Conservation (phyloP, 2,329 filamentous ascomycete species). For the Alternaria ethzedia region DNA sequence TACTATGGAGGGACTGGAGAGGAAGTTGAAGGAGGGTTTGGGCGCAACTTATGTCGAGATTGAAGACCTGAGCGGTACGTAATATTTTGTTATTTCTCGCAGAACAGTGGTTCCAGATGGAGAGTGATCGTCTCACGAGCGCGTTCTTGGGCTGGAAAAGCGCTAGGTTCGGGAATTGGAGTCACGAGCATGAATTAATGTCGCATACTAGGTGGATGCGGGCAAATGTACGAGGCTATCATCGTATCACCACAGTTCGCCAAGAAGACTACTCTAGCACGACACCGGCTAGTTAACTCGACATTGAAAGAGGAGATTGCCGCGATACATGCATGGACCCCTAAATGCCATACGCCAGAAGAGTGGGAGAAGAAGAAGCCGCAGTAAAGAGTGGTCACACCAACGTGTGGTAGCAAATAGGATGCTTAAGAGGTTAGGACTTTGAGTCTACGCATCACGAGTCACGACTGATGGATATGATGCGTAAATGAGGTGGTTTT, state of each 20-base stretch:
- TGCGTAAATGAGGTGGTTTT: not conserved
- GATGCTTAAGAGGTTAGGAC: not conserved
- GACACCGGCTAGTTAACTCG: constrained; percentile 85
- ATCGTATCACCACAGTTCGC: constrained; percentile 64
- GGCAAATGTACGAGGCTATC: constrained; percentile 72
- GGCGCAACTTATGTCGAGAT: constrained; percentile 83
- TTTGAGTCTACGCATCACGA: not conserved
- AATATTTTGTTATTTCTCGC: not conserved
- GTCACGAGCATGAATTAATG: constrained; percentile 21
- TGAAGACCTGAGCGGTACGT: constrained; percentile 86
- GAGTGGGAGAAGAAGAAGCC: constrained; percentile 78
- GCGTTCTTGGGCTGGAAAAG: not conserved
- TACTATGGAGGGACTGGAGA: constrained; percentile 73
- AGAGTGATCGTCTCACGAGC: too few species aligned
- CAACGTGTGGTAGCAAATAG: not conserved
- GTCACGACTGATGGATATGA: not conserved
- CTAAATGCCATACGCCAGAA: constrained; percentile 89
- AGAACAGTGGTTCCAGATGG: too few species aligned
- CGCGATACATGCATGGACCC: constrained; percentile 91
- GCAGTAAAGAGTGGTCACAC: constrained; percentile 21
- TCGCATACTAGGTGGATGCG: constrained; percentile 65
- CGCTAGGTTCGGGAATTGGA: not conserved
- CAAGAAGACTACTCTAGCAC: constrained; percentile 73
- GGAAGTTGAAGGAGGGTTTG: constrained; percentile 72
- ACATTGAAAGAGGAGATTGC: constrained; percentile 87